Percentiles rank a stretch among this genome's conserved stretches.
These are phyloP conservation scores for Castanospermum australe DNA, from an alignment of 306 rosid genomes.

Conservation along the genomic window DNA sequence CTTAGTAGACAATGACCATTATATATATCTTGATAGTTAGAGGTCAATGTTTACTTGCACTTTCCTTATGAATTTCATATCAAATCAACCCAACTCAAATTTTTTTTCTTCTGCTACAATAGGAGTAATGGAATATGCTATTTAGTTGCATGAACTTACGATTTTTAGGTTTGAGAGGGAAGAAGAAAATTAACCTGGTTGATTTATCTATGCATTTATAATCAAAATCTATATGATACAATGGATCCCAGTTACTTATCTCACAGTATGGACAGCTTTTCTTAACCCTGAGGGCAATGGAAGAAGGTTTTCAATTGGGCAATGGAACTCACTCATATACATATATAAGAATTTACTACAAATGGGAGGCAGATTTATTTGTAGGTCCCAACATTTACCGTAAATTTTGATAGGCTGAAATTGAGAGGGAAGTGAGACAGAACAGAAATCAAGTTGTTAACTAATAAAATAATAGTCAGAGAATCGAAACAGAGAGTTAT, in stretches of 20 bases:
- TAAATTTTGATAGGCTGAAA: background rate
- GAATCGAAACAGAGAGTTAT: too few species aligned
- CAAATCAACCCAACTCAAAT: too few species aligned
- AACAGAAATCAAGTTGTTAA: too few species aligned
- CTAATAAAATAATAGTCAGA: too few species aligned
- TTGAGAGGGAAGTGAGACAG: background rate
- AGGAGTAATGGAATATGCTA: too few species aligned
- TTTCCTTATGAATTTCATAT: too few species aligned
- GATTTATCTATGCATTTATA: background rate
- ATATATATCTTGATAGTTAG: background rate
- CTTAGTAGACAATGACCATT: background rate
- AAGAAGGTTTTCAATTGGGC: constrained; percentile 40
- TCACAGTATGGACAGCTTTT: constrained; percentile 43
- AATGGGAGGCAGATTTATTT: background rate
- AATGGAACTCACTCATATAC: background rate
- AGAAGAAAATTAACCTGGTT: too few species aligned
- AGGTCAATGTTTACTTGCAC: background rate
- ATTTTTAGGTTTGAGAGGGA: too few species aligned
- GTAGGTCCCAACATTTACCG: background rate
- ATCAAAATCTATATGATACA: too few species aligned
- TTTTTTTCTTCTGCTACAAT: too few species aligned
- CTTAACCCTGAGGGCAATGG: constrained; percentile 54
- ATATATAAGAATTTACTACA: background rate
- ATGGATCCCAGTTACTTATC: too few species aligned
- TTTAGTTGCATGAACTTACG: background rate